Percentiles rank a stretch among this genome's conserved stretches.
Evolutionary conservation across 2,329 filamentous ascomycete genomes (phyloP).

Genomic region (Talaromyces sp.): DNA sequence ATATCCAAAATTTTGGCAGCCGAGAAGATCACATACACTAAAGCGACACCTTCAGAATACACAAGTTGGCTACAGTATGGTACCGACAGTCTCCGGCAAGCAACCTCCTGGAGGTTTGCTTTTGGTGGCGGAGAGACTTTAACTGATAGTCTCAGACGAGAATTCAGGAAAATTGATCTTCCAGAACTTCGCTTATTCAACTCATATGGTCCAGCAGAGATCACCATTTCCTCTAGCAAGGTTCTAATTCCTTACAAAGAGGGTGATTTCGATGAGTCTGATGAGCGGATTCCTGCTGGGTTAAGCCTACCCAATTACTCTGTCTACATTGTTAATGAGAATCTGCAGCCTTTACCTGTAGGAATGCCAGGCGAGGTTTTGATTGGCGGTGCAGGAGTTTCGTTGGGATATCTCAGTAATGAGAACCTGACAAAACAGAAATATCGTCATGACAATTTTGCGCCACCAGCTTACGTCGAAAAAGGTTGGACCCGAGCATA

Average conservation of each 20-base stretch:
- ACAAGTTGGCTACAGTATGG: constrained; percentile 17
- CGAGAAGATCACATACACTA: constrained; percentile 19
- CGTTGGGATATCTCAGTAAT: constrained; percentile 18
- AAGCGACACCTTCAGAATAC: constrained; percentile 22
- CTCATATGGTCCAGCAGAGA: constrained; percentile 18
- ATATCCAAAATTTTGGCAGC: constrained; percentile 17
- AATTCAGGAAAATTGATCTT: constrained; percentile 13
- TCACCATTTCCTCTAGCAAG: constrained; percentile 18
- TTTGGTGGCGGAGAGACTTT: constrained; percentile 8
- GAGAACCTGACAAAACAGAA: constrained; percentile 16
- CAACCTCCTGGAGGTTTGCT: constrained; percentile 2
- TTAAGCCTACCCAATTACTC: constrained; percentile 35
- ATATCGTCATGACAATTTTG: too few species aligned
- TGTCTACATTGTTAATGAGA: constrained; percentile 37
- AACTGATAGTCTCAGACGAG: background rate
- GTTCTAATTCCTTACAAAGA: too few species aligned
- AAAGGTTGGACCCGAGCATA: background rate
- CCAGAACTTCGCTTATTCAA: constrained; percentile 14
- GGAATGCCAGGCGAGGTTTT: constrained; percentile 39
- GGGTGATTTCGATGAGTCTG: too few species aligned
- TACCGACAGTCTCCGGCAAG: constrained; percentile 7
- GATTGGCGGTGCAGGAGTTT: constrained; percentile 27
- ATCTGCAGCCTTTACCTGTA: constrained; percentile 33
- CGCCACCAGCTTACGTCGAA: too few species aligned
- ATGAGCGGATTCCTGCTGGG: too few species aligned